These are phyloP conservation scores for Termitomyces sp. DNA, from an alignment of 768 basidiomycete genomes.

Conservation along the genomic window DNA sequence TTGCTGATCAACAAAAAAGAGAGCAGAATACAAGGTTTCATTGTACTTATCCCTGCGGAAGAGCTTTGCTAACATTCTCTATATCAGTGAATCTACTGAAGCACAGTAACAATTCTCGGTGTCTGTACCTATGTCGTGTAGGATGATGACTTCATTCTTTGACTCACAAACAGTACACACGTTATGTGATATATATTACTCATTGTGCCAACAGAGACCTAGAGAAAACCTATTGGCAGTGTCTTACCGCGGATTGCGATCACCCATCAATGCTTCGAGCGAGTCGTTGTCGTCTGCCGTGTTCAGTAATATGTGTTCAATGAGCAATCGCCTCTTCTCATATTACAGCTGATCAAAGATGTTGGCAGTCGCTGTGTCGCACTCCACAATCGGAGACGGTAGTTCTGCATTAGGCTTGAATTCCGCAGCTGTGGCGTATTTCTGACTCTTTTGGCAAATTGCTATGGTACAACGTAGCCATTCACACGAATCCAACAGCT, in stretches of 20 bases:
- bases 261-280: no score
- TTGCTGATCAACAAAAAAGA: background rate
- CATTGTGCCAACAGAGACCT: background rate
- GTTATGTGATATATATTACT: background rate
- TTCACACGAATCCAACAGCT: no score
- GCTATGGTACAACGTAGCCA: no score
- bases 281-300: no score
- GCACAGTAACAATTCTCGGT: slow-evolving; percentile 20
- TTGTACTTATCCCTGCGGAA: background rate
- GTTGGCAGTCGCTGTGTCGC: no score
- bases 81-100: background rate
- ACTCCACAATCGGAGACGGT: no score
- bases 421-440: no score
- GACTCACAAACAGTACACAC: background rate
- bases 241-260: background rate
- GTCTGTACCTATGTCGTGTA: slow-evolving; percentile 23
- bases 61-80: background rate
- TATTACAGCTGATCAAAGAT: background rate
- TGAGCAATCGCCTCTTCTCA: background rate
- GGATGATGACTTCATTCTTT: slow-evolving; percentile 6
- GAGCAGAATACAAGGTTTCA: background rate
- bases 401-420: no score
- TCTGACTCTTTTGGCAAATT: no score
- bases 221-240: slow-evolving; percentile 8
- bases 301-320: no score